Evolutionary conservation across 305 asterid species (phyloP).

Genomic region (Fraxinus ornus): DNA sequence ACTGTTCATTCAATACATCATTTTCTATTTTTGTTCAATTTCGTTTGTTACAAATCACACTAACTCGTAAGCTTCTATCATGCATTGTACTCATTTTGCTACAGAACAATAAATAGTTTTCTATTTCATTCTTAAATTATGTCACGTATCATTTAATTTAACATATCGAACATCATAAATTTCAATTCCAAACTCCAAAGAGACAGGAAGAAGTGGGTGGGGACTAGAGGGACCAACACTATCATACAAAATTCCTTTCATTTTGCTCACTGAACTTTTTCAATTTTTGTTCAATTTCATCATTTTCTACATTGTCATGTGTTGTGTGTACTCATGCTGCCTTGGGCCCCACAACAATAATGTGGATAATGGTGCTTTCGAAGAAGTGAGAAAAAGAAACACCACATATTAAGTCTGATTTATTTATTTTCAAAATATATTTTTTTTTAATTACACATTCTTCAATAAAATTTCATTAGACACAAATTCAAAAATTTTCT

Average conservation of each 20-base stretch:
- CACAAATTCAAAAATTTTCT: too few species aligned
- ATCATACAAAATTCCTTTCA: background rate
- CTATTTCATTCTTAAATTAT: background rate
- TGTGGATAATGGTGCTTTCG: conserved; percentile 13
- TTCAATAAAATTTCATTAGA: too few species aligned
- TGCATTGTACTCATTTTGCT: too few species aligned
- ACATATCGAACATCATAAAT: too few species aligned
- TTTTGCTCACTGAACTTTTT: background rate
- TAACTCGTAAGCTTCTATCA: too few species aligned
- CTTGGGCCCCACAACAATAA: conserved; percentile 25
- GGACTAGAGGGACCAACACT: conserved; percentile 21
- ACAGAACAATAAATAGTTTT: too few species aligned
- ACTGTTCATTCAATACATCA: too few species aligned
- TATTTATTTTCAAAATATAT: too few species aligned
- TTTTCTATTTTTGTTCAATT: too few species aligned
- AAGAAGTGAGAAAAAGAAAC: background rate
- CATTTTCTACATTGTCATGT: conserved; percentile 21
- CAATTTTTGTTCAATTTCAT: background rate
- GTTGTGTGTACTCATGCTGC: conserved; percentile 3
- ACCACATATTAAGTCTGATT: background rate
- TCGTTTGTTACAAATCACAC: too few species aligned
- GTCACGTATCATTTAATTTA: background rate
- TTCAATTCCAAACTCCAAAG: background rate
- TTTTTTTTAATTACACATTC: too few species aligned
- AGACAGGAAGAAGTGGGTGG: conserved; percentile 28